These are phyloP conservation scores for Glebionis coronaria DNA, from an alignment of 129 eudicot species.

Conservation along the genomic window DNA sequence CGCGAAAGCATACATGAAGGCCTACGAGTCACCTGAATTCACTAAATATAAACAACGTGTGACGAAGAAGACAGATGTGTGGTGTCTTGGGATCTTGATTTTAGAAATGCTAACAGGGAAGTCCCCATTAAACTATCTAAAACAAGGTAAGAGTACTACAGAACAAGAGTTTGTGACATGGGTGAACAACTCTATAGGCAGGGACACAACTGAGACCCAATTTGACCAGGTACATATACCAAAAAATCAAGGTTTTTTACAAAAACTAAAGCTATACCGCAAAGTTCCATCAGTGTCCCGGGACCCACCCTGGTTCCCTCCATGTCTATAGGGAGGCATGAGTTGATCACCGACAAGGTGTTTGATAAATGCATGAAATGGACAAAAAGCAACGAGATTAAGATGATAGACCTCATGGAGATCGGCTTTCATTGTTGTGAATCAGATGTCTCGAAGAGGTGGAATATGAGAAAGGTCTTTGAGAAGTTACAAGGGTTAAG, in stretches of 20 bases:
- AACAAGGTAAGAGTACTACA: constrained; percentile 32
- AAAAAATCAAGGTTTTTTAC: no score
- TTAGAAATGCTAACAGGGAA: constrained; percentile 55
- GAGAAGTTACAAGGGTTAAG: constrained; percentile 46
- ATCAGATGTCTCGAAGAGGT: constrained; percentile 39
- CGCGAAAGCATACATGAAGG: no score
- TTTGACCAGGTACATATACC: no score
- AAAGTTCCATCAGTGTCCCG: no score
- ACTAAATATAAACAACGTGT: constrained; percentile 29
- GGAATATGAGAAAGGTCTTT: no score
- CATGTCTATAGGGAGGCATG: constrained; percentile 46
- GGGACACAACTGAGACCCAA: no score
- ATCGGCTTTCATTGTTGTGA: constrained; percentile 61
- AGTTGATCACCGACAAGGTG: constrained; percentile 48
- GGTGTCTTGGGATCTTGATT: constrained; percentile 71
- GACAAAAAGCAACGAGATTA: constrained; percentile 33
- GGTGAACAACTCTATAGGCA: no score
- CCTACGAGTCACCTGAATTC: no score
- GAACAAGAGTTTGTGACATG: no score
- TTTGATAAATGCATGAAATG: constrained; percentile 52
- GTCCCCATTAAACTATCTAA: constrained; percentile 41
- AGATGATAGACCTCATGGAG: no score
- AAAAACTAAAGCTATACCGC: no score
- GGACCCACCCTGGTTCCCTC: no score
- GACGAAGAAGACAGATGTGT: constrained; percentile 50